phyloP scores from a whole-genome alignment of 192 early-diverging fungal species.

The Dissophora ornata region DNA sequence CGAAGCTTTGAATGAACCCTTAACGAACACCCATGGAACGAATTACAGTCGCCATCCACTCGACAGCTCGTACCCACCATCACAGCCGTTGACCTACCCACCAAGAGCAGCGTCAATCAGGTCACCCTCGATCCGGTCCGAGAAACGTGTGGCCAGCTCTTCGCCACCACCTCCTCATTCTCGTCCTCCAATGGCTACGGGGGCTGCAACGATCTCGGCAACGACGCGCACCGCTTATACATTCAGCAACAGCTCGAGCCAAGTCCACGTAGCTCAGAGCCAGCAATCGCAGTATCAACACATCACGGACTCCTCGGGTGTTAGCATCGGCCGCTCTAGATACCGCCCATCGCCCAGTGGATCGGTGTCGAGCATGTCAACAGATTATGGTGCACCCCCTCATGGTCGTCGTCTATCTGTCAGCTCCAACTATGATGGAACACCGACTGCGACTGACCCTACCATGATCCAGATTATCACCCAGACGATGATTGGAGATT shows the following conservation, averaged over 20 bases:
- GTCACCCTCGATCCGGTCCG: conserved; percentile 2
- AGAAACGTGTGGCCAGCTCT: conserved; percentile 12
- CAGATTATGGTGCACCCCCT: conserved; percentile 33
- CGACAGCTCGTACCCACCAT: neutral
- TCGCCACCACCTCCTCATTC: conserved; percentile 23
- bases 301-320: conserved; percentile 46
- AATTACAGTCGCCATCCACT: neutral
- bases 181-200: conserved; percentile 17
- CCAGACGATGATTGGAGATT: conserved; percentile 85
- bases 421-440: conserved; percentile 39
- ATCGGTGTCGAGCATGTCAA: conserved; percentile 46
- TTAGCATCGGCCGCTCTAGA: conserved; percentile 28
- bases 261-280: conserved; percentile 28
- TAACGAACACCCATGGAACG: neutral
- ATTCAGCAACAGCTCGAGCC: conserved; percentile 35
- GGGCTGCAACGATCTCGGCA: conserved; percentile 39
- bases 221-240: conserved; percentile 46
- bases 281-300: conserved; percentile 31
- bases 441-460: conserved; percentile 57
- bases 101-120: conserved; percentile 8
- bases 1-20: conserved; percentile 3
- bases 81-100: conserved; percentile 13
- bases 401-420: conserved; percentile 24
- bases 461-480: conserved; percentile 77
- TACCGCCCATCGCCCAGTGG: conserved; percentile 49